Evolutionary conservation across 2,329 filamentous ascomycete species (phyloP).

Genomic region (Pseudocercospora pini-densiflorae): DNA sequence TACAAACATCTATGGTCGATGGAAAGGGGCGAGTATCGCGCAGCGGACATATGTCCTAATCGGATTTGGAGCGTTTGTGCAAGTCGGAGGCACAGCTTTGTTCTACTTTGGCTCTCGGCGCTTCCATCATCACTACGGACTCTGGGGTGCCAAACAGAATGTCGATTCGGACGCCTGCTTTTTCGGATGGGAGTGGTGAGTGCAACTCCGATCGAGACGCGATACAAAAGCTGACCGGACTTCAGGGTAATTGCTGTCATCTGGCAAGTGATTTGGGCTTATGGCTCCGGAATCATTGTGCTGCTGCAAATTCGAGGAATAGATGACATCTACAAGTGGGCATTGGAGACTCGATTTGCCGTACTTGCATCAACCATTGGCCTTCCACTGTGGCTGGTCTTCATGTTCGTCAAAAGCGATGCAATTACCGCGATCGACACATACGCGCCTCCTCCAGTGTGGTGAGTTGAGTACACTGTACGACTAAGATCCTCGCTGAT

Average conservation of each 20-base stretch:
- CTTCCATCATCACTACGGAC: conserved; percentile 1
- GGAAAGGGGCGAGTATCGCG: conserved; percentile 1
- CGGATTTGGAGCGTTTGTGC: conserved; percentile 1
- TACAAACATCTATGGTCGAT: not conserved
- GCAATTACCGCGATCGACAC: not conserved
- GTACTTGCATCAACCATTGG: not conserved
- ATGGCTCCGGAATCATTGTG: not conserved
- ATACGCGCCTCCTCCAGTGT: conserved; percentile 2
- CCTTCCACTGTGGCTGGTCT: conserved; percentile 5
- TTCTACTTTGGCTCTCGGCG: conserved; percentile 8
- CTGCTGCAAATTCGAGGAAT: not conserved
- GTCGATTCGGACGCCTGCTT: not conserved
- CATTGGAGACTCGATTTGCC: conserved; percentile 3
- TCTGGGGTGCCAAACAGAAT: not conserved
- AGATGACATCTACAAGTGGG: conserved; percentile 3
- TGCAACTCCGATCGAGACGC: not conserved
- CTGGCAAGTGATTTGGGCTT: conserved; percentile 8
- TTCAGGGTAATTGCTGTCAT: conserved; percentile 2
- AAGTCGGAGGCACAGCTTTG: not conserved
- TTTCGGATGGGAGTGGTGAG: conserved; percentile 12
- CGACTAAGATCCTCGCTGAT: not conserved
- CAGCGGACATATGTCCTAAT: not conserved
- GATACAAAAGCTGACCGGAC: not conserved
- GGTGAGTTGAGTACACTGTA: not conserved
- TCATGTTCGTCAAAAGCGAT: conserved; percentile 6